These are phyloP conservation scores for Fusarium luffae DNA, from an alignment of 2,329 filamentous ascomycete species.

Conservation along the genomic window DNA sequence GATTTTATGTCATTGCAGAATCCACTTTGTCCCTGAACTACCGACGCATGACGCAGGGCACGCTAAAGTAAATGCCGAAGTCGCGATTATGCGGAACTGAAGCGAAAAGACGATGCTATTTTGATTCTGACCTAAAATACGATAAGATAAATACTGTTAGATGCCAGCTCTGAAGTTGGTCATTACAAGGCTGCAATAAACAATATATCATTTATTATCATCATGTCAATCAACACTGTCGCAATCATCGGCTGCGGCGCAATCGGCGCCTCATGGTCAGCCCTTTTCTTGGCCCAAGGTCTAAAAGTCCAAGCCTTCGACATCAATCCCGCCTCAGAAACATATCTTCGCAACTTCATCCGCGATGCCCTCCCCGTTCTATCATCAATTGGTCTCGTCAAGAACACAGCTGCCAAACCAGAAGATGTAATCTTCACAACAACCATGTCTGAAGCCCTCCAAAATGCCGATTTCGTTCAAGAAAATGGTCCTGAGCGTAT, in stretches of 20 bases:
- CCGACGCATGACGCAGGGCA: background rate
- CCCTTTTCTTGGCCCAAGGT: conserved; percentile 19
- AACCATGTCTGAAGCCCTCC: background rate
- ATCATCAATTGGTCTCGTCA: conserved; percentile 10
- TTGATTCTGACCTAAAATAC: background rate
- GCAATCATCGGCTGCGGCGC: conserved; percentile 18
- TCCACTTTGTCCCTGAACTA: background rate
- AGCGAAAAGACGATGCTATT: background rate
- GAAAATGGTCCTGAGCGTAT: conserved; percentile 21
- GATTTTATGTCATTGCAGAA: no score
- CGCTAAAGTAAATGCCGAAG: background rate
- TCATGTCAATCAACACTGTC: conserved; percentile 10
- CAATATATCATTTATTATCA: no score
- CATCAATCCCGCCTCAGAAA: conserved; percentile 19
- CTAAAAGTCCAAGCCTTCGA: conserved; percentile 23
- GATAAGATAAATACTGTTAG: background rate
- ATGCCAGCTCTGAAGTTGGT: rapidly evolving
- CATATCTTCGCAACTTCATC: conserved; percentile 8
- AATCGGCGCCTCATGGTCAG: conserved; percentile 24
- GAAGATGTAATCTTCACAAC: conserved; percentile 27
- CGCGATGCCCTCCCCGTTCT: conserved; percentile 19
- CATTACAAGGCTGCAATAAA: no score
- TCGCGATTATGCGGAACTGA: background rate
- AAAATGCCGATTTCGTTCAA: conserved; percentile 8
- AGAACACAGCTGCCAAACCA: conserved; percentile 1